Conservation (phyloP, 1,284 basidiomycete species). For the Leccinum subrobustum region DNA sequence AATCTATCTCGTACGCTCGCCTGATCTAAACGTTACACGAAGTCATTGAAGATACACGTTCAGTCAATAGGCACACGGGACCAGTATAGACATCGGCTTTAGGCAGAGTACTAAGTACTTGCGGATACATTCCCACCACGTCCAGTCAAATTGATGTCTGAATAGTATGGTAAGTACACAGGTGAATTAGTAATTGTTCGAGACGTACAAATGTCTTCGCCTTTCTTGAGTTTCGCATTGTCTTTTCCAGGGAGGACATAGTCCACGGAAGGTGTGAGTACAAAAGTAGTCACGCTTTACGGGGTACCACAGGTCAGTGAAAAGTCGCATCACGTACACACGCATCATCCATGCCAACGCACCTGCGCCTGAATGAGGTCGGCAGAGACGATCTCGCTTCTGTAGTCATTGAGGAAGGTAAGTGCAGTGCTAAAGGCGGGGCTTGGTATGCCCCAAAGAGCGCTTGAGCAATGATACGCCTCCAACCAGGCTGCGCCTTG, state of each 20-base stretch:
- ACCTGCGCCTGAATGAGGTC: constrained; percentile 95
- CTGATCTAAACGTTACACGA: constrained; percentile 13
- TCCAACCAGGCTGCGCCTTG: constrained; percentile 97
- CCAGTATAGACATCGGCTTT: constrained; percentile 33
- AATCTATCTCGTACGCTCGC: constrained; percentile 19
- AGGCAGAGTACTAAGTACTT: constrained; percentile 83
- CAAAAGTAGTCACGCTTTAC: constrained; percentile 86
- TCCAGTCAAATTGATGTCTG: constrained; percentile 91
- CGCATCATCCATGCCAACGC: constrained; percentile 8
- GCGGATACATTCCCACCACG: constrained; percentile 94
- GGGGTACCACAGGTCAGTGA: constrained; percentile 34
- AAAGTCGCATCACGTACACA: neutral
- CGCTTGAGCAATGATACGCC: constrained; percentile 96
- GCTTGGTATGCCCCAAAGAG: constrained; percentile 96
- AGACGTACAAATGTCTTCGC: constrained; percentile 82
- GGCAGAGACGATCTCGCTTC: constrained; percentile 88
- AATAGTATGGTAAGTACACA: constrained; percentile 11
- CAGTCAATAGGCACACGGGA: constrained; percentile 19
- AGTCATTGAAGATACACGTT: neutral
- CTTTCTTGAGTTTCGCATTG: constrained; percentile 76
- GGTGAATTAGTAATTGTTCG: constrained; percentile 6
- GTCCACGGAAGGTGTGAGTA: constrained; percentile 85
- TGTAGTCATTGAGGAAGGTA: constrained; percentile 85
- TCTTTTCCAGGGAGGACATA: constrained; percentile 83
- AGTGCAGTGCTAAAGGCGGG: constrained; percentile 76